Evolutionary conservation across 495 filamentous ascomycete species (phyloP).

Genomic region (Darksidea phi): DNA sequence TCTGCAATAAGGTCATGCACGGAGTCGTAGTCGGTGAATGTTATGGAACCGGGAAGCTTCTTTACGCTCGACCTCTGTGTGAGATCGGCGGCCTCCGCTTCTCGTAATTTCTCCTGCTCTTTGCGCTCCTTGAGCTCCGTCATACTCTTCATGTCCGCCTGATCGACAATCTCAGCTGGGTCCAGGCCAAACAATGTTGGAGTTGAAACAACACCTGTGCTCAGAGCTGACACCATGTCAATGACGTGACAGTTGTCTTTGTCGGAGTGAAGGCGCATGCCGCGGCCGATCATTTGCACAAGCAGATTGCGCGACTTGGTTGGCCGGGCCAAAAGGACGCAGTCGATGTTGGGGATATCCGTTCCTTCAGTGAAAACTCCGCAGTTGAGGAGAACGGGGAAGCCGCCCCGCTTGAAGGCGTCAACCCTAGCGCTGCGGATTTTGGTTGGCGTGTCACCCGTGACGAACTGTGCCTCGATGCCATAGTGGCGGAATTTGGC

Average conservation of each 20-base stretch:
- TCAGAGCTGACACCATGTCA: constrained; percentile 86
- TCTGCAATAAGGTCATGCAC: constrained; percentile 87
- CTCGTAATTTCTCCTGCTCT: constrained; percentile 41
- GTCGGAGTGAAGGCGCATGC: constrained; percentile 74
- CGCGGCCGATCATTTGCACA: constrained; percentile 96
- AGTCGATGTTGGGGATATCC: constrained; percentile 97
- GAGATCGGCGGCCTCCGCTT: constrained; percentile 31
- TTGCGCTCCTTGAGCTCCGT: constrained; percentile 51
- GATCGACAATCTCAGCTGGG: constrained; percentile 72
- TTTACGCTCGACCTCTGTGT: constrained; percentile 3
- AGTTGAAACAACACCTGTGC: constrained; percentile 78
- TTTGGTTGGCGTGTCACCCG: constrained; percentile 66
- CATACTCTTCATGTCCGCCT: constrained; percentile 58
- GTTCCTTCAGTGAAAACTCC: constrained; percentile 96
- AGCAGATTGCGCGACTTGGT: constrained; percentile 88
- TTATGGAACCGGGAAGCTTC: constrained; percentile 46
- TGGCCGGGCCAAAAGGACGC: constrained; percentile 81
- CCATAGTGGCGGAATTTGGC: constrained; percentile 71
- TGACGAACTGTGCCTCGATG: constrained; percentile 81
- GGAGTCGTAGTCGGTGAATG: constrained; percentile 85
- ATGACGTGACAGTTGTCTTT: constrained; percentile 94
- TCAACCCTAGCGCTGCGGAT: constrained; percentile 66
- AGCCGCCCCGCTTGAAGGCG: constrained; percentile 72
- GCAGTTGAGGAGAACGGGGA: constrained; percentile 88
- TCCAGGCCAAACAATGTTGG: constrained; percentile 94